Conservation (phyloP, 805 yeast genomes). For the Torulaspora microellipsoides region DNA sequence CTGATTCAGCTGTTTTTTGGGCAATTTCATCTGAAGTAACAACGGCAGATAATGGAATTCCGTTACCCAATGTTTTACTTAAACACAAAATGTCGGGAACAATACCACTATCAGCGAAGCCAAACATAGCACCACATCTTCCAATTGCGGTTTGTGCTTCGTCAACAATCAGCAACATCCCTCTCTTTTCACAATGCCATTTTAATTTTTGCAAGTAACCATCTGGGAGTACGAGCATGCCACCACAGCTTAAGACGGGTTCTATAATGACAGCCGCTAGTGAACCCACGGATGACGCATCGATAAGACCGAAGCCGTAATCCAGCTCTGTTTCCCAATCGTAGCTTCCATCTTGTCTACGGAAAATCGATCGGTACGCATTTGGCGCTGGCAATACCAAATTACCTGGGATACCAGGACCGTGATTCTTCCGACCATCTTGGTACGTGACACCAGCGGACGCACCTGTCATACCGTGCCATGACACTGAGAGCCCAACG, state of each 20-base stretch:
- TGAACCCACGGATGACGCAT: conserved; percentile 35
- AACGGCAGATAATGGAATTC: conserved; percentile 34
- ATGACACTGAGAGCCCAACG: conserved; percentile 28
- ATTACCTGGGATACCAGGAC: conserved; percentile 29
- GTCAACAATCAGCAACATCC: conserved; percentile 47
- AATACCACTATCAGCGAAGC: conserved; percentile 30
- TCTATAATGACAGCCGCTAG: conserved; percentile 49
- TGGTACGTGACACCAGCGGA: conserved; percentile 27
- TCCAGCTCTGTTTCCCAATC: conserved; percentile 31
- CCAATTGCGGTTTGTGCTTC: conserved; percentile 56
- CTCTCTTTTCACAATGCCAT: conserved; percentile 36
- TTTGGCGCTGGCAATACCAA: conserved; percentile 30
- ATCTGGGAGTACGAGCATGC: conserved; percentile 43
- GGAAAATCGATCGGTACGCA: conserved; percentile 27
- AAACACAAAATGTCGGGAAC: conserved; percentile 34
- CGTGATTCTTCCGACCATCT: conserved; percentile 28
- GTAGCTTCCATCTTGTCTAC: conserved; percentile 27
- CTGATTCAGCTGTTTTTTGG: conserved; percentile 20
- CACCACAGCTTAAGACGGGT: conserved; percentile 52
- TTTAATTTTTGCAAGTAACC: conserved; percentile 29
- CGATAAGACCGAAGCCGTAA: conserved; percentile 28
- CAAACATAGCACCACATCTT: conserved; percentile 47
- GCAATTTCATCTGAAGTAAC: conserved; percentile 25
- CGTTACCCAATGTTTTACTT: conserved; percentile 35
- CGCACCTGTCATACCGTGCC: conserved; percentile 33